These are phyloP conservation scores for Stachybotrys elegans DNA, from an alignment of 2,329 filamentous ascomycete genomes.

Conservation along the genomic window DNA sequence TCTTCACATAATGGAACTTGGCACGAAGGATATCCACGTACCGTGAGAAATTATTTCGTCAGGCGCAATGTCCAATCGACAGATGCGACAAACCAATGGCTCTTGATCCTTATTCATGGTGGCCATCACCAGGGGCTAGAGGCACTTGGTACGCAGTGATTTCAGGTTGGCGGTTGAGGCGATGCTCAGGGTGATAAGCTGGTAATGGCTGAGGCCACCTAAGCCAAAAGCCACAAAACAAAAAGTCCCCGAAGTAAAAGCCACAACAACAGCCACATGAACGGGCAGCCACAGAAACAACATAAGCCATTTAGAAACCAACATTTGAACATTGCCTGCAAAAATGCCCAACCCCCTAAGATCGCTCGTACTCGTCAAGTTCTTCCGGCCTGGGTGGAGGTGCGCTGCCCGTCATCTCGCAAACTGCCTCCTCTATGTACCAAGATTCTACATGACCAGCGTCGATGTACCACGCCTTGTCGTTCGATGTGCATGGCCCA, in stretches of 20 bases:
- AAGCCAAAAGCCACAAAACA: no score
- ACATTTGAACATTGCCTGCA: no score
- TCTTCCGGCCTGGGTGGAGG: neutral
- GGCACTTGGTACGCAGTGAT: no score
- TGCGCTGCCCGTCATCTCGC: neutral
- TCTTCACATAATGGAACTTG: neutral
- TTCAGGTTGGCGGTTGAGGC: no score
- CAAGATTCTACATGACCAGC: neutral
- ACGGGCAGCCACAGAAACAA: neutral
- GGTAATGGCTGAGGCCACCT: no score
- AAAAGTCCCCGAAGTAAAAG: neutral
- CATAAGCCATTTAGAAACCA: no score
- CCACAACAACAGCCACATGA: neutral
- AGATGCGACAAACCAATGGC: neutral
- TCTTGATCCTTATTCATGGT: no score
- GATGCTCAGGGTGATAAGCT: no score
- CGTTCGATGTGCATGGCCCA: neutral
- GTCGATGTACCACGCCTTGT: neutral
- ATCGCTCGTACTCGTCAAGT: neutral
- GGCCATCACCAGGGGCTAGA: no score
- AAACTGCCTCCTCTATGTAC: neutral
- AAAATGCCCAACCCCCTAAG: no score
- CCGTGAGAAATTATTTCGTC: neutral
- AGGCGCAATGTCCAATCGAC: neutral
- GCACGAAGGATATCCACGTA: neutral